Evolutionary conservation across 495 filamentous ascomycete species (phyloP), one percentile per base, ranked within the genome.

Genomic region (Evernia prunastri): DNA sequence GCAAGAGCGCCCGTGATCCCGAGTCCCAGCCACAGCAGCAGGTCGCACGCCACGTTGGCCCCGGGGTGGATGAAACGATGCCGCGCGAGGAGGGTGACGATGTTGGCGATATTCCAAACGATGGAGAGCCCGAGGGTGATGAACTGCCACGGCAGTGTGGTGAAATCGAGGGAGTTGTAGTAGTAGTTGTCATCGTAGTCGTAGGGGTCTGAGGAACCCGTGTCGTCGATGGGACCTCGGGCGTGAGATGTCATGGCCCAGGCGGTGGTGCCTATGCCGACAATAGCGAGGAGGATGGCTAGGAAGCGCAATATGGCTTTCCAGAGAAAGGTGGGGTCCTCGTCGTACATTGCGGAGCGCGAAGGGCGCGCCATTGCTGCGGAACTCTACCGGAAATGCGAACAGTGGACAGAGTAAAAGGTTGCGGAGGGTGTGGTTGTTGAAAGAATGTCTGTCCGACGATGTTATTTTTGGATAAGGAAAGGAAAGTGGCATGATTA

Each of bases 11-110:
- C 70, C 10, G 67, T 72, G 3, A 67, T 43, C n/a, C 70, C 58
- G 15, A 72, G 64, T 8, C 62, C 68, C 4, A 76, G 66, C 72
- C 72, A 72, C 40, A 76, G 68, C 27, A 76, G 20, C 3, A 75
- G 64, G 58, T 76, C 72, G 56, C 73, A 67, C 58, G 67, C 72
- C 11, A 75, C 71, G 12, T 67, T 70, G 12, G 67, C 70, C 31
- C 73, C 71, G 9, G 73, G 73, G 47, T 74, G 71, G 31, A 75
- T 66, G 27, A 66, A 66, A 15, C 65, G 61, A 36, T 66, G 37
- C 35, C 60, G 53, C 31, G 54, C 11, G 54, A 69, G 51, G 39
- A 63, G 63, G 47, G 65, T 61, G 27, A 68, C 15, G 56, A 68
- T 45, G 66, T 67, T 66, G 58, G 66, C 56, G 7, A 65, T 37